Evolutionary conservation across 2,329 filamentous ascomycete species (phyloP), one percentile per base, ranked within the genome.

Genomic region (Fusarium nematophilum): DNA sequence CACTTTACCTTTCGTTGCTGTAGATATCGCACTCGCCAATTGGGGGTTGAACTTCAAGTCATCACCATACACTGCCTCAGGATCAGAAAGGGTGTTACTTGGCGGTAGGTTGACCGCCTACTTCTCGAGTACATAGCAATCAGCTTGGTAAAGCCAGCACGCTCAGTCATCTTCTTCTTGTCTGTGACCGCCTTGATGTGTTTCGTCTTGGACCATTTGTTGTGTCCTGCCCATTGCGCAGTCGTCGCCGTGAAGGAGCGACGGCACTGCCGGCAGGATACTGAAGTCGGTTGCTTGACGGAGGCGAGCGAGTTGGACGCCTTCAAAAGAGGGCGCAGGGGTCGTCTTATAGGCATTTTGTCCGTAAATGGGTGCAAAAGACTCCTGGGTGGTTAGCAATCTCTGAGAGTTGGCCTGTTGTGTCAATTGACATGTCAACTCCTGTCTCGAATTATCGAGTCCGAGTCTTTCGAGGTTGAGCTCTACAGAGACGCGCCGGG

Each of bases 161-260:
- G 88, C 66, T 89, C 83, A 36, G 83, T 84, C 76, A 87, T 92
- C 76, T 93, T 97, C 67, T 89, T 88, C 55, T 83, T 84, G 75
- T 99, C 95, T 53, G 89, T 90, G 59, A 89, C 91, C 45, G 90
- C 93, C 76, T 99, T 99, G 75, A 95, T 92, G 75, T 98, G 95
- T 72, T 90, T 91, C 78, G 97, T 98, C 71, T 95, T 96, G 53
- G 92, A 93, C 95, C 95, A 99, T 73, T 93, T 90, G 76, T 90
- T 97, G 78, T 97, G 93, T 11, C 93, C 93, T 18, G 90, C 88
- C 57, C 78, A 76, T 11, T 76, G 70, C 7, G 68, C 53, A 8
- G 80, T 63, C 13, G 79, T 81, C 13, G 78, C 79, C 50, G 74
- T 74, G 56, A 89, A 81, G 29, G 74, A 69, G 48, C 84, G 82